These are phyloP conservation scores for Magnaporthiopsis incrustans DNA, from an alignment of 2,329 filamentous ascomycete genomes.

Conservation along the genomic window DNA sequence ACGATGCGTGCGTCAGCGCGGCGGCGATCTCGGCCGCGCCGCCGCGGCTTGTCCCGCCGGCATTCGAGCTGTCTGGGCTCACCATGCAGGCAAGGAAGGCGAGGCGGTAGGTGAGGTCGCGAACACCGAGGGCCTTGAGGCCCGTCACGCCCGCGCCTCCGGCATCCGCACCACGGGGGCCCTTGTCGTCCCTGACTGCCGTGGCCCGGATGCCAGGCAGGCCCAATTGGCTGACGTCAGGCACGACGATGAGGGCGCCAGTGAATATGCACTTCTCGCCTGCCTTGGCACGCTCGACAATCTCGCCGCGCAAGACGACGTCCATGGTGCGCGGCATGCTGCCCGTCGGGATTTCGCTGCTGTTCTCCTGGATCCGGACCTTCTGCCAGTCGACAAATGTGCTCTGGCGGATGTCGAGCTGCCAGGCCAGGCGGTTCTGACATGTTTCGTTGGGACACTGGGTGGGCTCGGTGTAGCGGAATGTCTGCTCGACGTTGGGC, in stretches of 20 bases:
- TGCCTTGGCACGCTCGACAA: conserved; percentile 94
- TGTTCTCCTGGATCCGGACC: conserved; percentile 96
- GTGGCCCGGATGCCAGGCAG: conserved; percentile 79
- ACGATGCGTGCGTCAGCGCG: conserved; percentile 66
- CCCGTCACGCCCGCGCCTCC: conserved; percentile 81
- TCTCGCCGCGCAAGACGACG: conserved; percentile 90
- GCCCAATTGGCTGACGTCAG: conserved; percentile 90
- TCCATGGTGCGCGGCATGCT: conserved; percentile 99
- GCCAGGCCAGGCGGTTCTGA: conserved; percentile 86
- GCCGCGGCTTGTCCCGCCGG: conserved; percentile 65
- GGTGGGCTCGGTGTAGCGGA: conserved; percentile 92
- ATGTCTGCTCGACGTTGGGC: conserved; percentile 91
- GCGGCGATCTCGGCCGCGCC: conserved; percentile 79
- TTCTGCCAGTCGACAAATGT: conserved; percentile 99
- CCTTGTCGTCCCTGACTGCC: conserved; percentile 73
- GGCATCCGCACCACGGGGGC: conserved; percentile 60
- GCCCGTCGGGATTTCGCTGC: conserved; percentile 93
- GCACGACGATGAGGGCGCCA: conserved; percentile 89
- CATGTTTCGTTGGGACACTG: conserved; percentile 87
- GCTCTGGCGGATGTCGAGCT: conserved; percentile 91
- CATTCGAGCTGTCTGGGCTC: conserved; percentile 74
- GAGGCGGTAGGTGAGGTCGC: conserved; percentile 88
- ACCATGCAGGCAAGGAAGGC: conserved; percentile 98
- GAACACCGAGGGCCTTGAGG: conserved; percentile 85
- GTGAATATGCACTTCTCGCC: conserved; percentile 99